Base-by-base conservation (phyloP, 2,329 filamentous ascomycete species). In the Sporothrix curviconia region DNA sequence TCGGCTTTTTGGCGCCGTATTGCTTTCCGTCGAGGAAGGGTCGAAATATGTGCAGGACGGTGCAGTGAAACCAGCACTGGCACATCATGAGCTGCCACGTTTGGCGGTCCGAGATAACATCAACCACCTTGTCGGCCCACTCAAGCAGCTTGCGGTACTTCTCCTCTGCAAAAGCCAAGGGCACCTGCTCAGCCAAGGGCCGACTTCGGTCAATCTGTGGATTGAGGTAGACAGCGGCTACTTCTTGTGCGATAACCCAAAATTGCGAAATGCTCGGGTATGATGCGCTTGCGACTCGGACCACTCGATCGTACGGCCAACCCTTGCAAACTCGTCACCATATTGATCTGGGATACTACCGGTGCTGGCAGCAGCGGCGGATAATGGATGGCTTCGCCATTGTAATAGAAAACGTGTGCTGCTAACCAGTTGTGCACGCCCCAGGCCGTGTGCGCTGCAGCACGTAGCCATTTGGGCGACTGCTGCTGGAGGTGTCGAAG, bases 111-210 rank as follows among this genome's bases (percentile, higher is more conserved):
- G 55, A 22, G 12, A 43, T 54, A 7, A 51, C 51, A 17, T 46
- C 53, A 4, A 36, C 46, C 46, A 49, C 36, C 17, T 17, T 36
- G 44, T 62, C 63, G n/a, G 60, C 51, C 64, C 64, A 65, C 4
- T 17, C 54, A 4, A 66, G 61, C 43, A 66, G 30, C 47, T 54
- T 60, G n/a, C 43, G 34, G 50, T 64, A 65, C 19, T 61, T 59
- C 6, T 55, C 53, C 22, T 64, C 62, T 11, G 62, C 61, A 50
- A 63, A 63, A 7, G 59, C 59, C 11, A 64, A 34, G 4, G 60
- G 52, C 2, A 59, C 56, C 19, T 50, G 55, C 14, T 49, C 46
- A 7, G 42, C 14, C 5, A 51, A 25, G 3, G 51, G 53, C 12
- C 47, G 15, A 57, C 37, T 28, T 58, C 62, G 46, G 46, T 49